Conservation (phyloP, 2,329 filamentous ascomycete species). For the Talaromyces sp. region DNA sequence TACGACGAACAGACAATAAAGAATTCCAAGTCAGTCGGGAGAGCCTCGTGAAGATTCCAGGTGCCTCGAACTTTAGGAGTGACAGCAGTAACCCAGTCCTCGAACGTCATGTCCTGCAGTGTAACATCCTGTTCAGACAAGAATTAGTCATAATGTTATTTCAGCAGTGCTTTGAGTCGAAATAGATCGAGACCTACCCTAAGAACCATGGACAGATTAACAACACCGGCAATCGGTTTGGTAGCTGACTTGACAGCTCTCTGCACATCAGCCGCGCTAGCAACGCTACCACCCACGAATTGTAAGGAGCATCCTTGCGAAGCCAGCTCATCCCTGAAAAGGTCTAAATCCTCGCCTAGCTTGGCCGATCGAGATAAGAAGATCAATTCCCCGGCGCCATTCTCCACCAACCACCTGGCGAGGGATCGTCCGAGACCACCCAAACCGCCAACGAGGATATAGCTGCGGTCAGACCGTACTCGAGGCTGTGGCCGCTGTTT, state of each 20-base stretch:
- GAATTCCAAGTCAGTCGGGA: slow-evolving; percentile 21
- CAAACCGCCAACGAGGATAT: slow-evolving; percentile 55
- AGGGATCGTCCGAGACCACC: slow-evolving; percentile 56
- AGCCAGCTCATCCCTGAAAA: background rate
- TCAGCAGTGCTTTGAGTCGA: background rate
- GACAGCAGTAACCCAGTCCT: slow-evolving; percentile 13
- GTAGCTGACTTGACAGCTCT: background rate
- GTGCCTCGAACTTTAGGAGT: slow-evolving; percentile 16
- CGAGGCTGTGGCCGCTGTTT: background rate
- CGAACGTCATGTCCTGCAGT: slow-evolving; percentile 19
- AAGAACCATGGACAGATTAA: slow-evolving; percentile 45
- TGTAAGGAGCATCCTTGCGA: background rate
- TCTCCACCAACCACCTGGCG: slow-evolving; percentile 45
- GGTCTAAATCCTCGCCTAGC: slow-evolving; percentile 21
- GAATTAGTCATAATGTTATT: background rate
- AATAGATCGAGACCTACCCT: slow-evolving; percentile 20
- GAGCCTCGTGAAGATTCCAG: slow-evolving; percentile 18
- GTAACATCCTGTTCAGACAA: slow-evolving; percentile 18
- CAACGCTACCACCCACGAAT: slow-evolving; percentile 7
- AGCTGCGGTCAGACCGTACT: slow-evolving; percentile 39
- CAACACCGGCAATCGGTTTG: slow-evolving; percentile 30
- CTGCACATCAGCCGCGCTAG: background rate
- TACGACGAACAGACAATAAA: slow-evolving; percentile 24
- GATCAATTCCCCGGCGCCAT: slow-evolving; percentile 51
- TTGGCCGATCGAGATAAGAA: slow-evolving; percentile 52